Base-by-base conservation (phyloP, 140 eudicot genomes). In the Flaveria floridana region DNA sequence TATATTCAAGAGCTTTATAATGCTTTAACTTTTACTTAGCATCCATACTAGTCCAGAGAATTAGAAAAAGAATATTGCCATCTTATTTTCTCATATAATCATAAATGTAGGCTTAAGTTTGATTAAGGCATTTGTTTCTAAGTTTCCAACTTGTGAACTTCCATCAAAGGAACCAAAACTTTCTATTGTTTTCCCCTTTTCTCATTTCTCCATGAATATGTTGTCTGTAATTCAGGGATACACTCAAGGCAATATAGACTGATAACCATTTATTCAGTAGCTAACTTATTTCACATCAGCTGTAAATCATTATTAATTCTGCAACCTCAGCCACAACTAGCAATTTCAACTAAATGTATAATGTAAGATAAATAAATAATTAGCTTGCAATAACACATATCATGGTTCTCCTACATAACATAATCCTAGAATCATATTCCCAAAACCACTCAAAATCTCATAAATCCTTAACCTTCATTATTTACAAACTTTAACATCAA, bases 381-480 rank as follows among this genome's bases (percentile, higher is more conserved):
- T 16, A 16, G 34, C 28, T 28, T 7, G 13, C 75, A 50, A 8
- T 18, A 28, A 50, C 41, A 70, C 48, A 26, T 51, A 48, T 5
- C 51, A 71, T 13, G 21, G 39, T 34, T 34, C 39, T 34, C 39
- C 39, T 34, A 4, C 39, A 34, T 5, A 4, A 34, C 39, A 34
- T 34, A 34, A 20, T 28, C 25, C 77, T 56, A 72, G 55, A 59
- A 4, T 26, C 72, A 30, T 64, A 44, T 30, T 64, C 72, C 21
- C 23, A 7, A 15, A 7, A 44, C 61, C 70, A 48, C 39, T 71
- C 63, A 57, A 41, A 23, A 65, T 44, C 41, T 62, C 79, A 53
- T 25, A 79, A 44, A 4, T 18, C 52, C 21, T 28, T 6, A 48
- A 73, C 10, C 20, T 73, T 30, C 13, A 76, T 70, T 16, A 8